Base-by-base conservation (phyloP, 2,329 filamentous ascomycete species). In the Nothopassalora personata region DNA sequence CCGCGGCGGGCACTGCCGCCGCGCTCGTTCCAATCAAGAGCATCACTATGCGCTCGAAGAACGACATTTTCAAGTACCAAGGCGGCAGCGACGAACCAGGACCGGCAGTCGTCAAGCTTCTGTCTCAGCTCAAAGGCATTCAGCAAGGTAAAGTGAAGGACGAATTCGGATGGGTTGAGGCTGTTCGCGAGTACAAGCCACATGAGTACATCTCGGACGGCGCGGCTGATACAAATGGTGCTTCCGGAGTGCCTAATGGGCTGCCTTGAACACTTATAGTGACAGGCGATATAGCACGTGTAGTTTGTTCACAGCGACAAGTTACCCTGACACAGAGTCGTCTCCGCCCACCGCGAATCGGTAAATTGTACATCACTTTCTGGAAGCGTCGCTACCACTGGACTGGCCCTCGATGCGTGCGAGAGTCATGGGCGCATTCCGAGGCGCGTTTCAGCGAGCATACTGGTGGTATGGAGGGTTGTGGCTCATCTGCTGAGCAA, bases 1-100 rank as follows among this genome's bases (percentile, higher is more conserved):
- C 97, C 76, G 94, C 93, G 4, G 92, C 91, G 2, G 93, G 93
- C 1, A 97, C 93, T 0, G 93, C 93, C 0, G 93, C 92, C 0
- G 90, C 90, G 0, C 80, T 99, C 56, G 92, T 97, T 3, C 93
- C 93, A 1, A 94, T 97, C 74, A 88, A 88, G 62, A 94, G 89
- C 66, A 96, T 97, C 73, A 94, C 90, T 2, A 85, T 91, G 68
- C 83, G 76, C 53, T 84, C 81, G 15, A 79, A 75, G 46, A 73
- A 75, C 46, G 81, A 85, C 60, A 83, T 79, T 56, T 83, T 86
- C 69, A 72, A 72, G 7, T 87, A 84, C 67, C 73, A 79, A 49
- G 76, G 76, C 9, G 81, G 78, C 18, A 78, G 82, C 55, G 83
- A 88, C 57, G 87, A 91, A 58, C 86, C 89, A 0, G 92, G 92